phyloP scores from a whole-genome alignment of 2,329 filamentous ascomycete genomes.

The Colletotrichum sp. region DNA sequence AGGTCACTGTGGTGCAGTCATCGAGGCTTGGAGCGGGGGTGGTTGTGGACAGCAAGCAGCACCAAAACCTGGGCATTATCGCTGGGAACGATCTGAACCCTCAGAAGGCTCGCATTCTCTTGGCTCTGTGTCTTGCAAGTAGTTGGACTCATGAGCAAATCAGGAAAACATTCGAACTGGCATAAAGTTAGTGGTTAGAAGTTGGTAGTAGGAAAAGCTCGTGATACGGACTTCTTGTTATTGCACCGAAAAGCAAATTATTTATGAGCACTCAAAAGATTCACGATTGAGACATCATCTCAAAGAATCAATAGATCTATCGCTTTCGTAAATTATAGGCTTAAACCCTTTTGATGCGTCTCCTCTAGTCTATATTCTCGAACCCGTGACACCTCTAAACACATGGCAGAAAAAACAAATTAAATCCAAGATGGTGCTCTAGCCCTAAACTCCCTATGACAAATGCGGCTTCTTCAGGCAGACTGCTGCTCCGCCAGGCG shows the following conservation, averaged over 20 bases:
- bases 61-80: neutral
- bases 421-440: neutral
- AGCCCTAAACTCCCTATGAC: neutral
- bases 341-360: neutral
- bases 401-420: neutral
- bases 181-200: neutral
- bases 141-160: neutral
- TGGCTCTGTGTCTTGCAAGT: neutral
- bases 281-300: neutral
- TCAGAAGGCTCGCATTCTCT: neutral
- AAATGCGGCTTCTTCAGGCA: neutral
- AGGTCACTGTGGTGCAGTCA: neutral
- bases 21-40: neutral
- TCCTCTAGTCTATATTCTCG: neutral
- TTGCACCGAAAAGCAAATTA: neutral
- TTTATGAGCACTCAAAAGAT: neutral
- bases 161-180: neutral
- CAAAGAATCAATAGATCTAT: neutral
- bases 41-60: neutral
- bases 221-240: neutral
- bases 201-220: neutral
- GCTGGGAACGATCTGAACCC: neutral
- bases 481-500: neutral
- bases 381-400: neutral
- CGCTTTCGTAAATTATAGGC: neutral